phyloP scores from a whole-genome alignment of 306 rosid species.

The Sindora glabra region DNA sequence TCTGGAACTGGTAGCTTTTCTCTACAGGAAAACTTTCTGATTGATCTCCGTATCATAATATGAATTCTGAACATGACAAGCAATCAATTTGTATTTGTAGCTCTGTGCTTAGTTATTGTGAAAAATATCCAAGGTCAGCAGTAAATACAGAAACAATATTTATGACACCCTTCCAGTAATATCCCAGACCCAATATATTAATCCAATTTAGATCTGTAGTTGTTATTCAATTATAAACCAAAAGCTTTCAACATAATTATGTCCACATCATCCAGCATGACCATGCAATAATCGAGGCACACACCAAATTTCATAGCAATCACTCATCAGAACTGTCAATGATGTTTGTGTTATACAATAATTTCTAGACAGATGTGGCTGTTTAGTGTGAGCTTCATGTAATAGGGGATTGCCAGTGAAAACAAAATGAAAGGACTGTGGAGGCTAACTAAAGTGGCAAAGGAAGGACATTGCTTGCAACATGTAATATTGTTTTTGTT shows the following conservation, averaged over 20 bases:
- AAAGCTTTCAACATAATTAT: too few species aligned
- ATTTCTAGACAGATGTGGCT: background rate
- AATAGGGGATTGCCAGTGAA: background rate
- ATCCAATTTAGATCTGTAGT: background rate
- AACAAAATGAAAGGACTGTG: background rate
- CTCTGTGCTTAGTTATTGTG: background rate
- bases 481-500: background rate
- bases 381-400: background rate
- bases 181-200: background rate
- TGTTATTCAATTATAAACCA: background rate
- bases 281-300: background rate
- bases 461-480: background rate
- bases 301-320: background rate
- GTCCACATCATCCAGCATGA: background rate
- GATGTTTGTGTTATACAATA: too few species aligned
- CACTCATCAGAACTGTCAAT: background rate
- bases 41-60: background rate
- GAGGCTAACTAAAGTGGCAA: background rate
- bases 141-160: background rate
- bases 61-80: background rate
- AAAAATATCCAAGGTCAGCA: background rate
- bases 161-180: background rate
- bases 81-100: background rate
- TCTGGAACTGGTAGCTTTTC: slow-evolving; percentile 9
- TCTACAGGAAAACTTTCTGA: background rate